phyloP scores from a whole-genome alignment of 164 flowering plant genomes.

The Hamamelis virginiana region DNA sequence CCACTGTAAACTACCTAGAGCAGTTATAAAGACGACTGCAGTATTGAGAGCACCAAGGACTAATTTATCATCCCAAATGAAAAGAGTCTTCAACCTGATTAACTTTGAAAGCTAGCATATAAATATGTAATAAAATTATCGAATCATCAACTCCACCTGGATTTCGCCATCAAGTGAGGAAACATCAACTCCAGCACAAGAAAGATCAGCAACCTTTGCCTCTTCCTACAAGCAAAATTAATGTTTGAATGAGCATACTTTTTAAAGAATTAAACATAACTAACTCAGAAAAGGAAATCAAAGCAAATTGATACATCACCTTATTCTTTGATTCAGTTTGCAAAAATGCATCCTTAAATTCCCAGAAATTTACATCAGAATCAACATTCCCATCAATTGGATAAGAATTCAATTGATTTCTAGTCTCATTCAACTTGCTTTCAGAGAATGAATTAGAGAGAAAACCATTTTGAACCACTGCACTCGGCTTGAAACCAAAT shows the following conservation, averaged over 20 bases:
- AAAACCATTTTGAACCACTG: constrained; percentile 10
- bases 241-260: neutral
- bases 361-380: constrained; percentile 36
- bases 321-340: constrained; percentile 24
- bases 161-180: constrained; percentile 4
- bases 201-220: constrained; percentile 18
- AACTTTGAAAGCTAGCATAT: too few relatives aligned
- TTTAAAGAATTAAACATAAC: neutral
- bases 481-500: constrained; percentile 20
- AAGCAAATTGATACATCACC: constrained; percentile 21
- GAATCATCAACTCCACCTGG: too few relatives aligned
- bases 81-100: too few relatives aligned
- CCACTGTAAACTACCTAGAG: neutral
- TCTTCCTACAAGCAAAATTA: constrained; percentile 27
- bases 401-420: constrained; percentile 16
- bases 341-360: constrained; percentile 40
- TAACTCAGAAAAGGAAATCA: neutral
- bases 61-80: too few relatives aligned
- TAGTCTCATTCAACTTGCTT: constrained; percentile 13
- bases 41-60: too few relatives aligned
- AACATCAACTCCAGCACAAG: constrained; percentile 17
- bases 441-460: constrained; percentile 10
- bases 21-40: neutral
- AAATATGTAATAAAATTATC: too few relatives aligned
- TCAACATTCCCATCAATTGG: constrained; percentile 20